Evolutionary conservation across 202 grass and related monocot species (phyloP).

Genomic region (Panicum hallii): DNA sequence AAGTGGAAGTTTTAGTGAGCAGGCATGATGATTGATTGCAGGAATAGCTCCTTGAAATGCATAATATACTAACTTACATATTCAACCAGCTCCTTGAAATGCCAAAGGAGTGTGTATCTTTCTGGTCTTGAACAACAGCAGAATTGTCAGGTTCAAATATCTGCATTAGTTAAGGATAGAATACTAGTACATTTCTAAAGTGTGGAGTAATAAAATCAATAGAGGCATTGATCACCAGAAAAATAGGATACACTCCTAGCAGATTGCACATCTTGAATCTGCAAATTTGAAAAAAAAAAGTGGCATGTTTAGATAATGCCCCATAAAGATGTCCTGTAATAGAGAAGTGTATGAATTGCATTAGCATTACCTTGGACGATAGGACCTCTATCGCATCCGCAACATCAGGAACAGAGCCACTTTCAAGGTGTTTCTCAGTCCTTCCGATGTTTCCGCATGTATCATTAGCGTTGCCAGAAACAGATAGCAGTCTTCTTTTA

Average conservation of each 20-base stretch:
- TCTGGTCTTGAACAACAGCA: constrained; percentile 54
- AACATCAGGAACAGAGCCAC: constrained; percentile 67
- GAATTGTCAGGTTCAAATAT: constrained; percentile 67
- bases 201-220: background rate
- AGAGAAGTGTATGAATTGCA: constrained; percentile 30
- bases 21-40: constrained; percentile 12
- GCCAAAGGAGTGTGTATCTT: constrained; percentile 60
- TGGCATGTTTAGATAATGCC: background rate
- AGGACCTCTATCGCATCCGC: constrained; percentile 86
- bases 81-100: constrained; percentile 66
- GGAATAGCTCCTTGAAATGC: constrained; percentile 1
- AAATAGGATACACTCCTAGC: constrained; percentile 68
- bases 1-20: constrained; percentile 24
- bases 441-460: constrained; percentile 42
- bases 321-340: constrained; percentile 28
- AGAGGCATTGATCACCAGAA: constrained; percentile 8
- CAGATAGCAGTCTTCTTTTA: constrained; percentile 62
- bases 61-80: constrained; percentile 55
- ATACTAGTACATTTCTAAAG: background rate
- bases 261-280: constrained; percentile 72
- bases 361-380: constrained; percentile 77
- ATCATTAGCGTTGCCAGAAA: constrained; percentile 44
- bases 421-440: constrained; percentile 49
- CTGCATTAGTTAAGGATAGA: constrained; percentile 58
- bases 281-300: constrained; percentile 13